Percentiles rank a stretch among this genome's conserved stretches.
These are phyloP conservation scores for Pseudopithomyces chartarum DNA, from an alignment of 2,329 filamentous ascomycete species.

Conservation along the genomic window DNA sequence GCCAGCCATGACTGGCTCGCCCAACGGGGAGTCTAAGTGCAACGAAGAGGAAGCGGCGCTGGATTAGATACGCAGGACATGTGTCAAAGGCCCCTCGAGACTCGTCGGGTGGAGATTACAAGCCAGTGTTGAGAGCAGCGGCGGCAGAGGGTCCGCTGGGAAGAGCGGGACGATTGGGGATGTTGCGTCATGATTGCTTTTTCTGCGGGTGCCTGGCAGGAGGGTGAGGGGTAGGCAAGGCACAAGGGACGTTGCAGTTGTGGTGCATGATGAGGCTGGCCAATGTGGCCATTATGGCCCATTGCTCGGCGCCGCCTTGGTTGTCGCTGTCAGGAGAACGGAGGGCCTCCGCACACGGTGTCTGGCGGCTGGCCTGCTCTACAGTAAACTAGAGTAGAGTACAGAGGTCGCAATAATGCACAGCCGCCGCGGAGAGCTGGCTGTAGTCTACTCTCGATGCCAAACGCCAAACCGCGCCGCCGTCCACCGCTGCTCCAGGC, in stretches of 20 bases:
- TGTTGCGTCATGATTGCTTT: slow-evolving; percentile 2
- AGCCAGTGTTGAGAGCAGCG: background rate
- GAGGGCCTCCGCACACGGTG: too few relatives aligned
- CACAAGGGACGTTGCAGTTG: slow-evolving; percentile 6
- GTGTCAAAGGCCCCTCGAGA: background rate
- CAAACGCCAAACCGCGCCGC: too few relatives aligned
- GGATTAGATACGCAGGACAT: background rate
- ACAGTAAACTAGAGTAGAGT: too few relatives aligned
- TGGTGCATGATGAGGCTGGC: background rate
- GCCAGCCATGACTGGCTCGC: background rate
- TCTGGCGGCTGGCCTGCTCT: too few relatives aligned
- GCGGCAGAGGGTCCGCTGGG: background rate
- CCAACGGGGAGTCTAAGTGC: background rate
- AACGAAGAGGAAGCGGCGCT: slow-evolving; percentile 11
- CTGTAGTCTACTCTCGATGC: too few relatives aligned
- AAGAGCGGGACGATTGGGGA: background rate
- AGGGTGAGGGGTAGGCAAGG: background rate
- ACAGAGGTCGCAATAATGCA: too few relatives aligned
- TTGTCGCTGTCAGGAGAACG: background rate
- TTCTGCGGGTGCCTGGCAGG: background rate
- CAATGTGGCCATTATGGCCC: too few relatives aligned
- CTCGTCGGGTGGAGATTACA: background rate
- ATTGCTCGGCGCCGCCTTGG: slow-evolving; percentile 1
- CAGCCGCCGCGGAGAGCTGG: too few relatives aligned
- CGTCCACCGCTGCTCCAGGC: too few relatives aligned